A percentile compares a stretch with the other conserved stretches of the same genome.
These are phyloP conservation scores for Paspalum notatum DNA, from an alignment of 176 grass and related monocot genomes.

Conservation along the genomic window DNA sequence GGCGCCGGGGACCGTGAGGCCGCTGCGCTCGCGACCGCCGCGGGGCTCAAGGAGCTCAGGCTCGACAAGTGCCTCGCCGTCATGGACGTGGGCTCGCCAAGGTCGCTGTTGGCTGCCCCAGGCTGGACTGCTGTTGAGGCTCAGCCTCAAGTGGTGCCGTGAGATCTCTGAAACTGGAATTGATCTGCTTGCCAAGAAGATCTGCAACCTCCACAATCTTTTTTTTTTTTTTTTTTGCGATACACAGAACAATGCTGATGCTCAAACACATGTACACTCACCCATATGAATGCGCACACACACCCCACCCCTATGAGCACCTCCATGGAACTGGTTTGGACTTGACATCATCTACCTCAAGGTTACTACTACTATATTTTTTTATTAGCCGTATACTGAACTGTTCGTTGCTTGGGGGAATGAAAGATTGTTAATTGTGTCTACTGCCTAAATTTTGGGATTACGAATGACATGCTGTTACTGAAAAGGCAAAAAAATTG, in stretches of 20 bases:
- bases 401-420: constrained; percentile 2
- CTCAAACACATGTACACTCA: no score
- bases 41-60: constrained; percentile 61
- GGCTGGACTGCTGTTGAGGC: constrained; percentile 69
- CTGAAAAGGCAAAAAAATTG: not conserved
- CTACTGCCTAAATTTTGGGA: not conserved
- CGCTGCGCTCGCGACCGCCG: constrained; percentile 55
- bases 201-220: no score
- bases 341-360: constrained; percentile 93
- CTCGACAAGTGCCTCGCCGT: constrained; percentile 82
- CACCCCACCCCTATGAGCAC: no score
- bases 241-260: no score
- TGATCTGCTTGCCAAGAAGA: constrained; percentile 92
- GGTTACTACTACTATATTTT: constrained; percentile 38
- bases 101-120: constrained; percentile 77
- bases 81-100: constrained; percentile 90
- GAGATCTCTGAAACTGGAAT: constrained; percentile 93
- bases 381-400: not conserved
- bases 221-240: no score
- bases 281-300: no score
- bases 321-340: no score
- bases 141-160: constrained; percentile 88
- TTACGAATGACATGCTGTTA: not conserved
- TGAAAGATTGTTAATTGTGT: not conserved
- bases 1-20: constrained; percentile 77